Base-by-base conservation (phyloP, 73 alveolate genomes). In the Paramecium primaurelia region DNA sequence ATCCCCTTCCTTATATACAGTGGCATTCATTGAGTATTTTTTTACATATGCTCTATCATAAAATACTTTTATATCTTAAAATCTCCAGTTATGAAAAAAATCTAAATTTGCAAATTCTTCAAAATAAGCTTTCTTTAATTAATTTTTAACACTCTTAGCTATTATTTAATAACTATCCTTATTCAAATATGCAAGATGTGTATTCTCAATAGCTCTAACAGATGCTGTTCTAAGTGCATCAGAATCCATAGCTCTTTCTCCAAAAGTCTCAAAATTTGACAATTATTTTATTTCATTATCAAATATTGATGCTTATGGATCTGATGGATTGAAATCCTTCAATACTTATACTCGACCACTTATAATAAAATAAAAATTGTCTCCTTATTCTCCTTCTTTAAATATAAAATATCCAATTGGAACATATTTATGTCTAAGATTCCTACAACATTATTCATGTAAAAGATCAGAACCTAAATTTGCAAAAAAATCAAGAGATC, bases 61-160 rank as follows among this genome's bases (percentile, higher is more conserved):
- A 42, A 77, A 77, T 14, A 38, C 89, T n/a, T 44, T 77, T 1
- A 77, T 44, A 26, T 77, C 89, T 18, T 77, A 42, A 44, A 77
- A 77, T 42, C 89, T 77, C 89, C 89, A 77, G 42, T 11, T 22
- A 26, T n/a, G 40, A 77, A 77, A 77, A 20, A 71, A 18, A 49
- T 71, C 86, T 77, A 77, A 77, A 77, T 77, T 77, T n/a, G 64
- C 64, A 77, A 77, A 77, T 77, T 77, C 89, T 77, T 77, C 89
- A 18, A 77, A 77, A 44, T 77, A 77, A 0, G 89, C 37, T 38
- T 42, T 77, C 71, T 77, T 77, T 25, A 77, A 22, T 14, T 77
- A 25, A 22, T 28, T 22, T 77, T 77, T 77, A 3, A 42, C 64
- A 42, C 49, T 77, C 16, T 18, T 44, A 34, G 71, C 44, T 77